Evolutionary conservation across 1,139 yeast genomes (phyloP), one percentile per base, ranked within the genome.

Genomic region (Schizosaccharomyces versatilis): DNA sequence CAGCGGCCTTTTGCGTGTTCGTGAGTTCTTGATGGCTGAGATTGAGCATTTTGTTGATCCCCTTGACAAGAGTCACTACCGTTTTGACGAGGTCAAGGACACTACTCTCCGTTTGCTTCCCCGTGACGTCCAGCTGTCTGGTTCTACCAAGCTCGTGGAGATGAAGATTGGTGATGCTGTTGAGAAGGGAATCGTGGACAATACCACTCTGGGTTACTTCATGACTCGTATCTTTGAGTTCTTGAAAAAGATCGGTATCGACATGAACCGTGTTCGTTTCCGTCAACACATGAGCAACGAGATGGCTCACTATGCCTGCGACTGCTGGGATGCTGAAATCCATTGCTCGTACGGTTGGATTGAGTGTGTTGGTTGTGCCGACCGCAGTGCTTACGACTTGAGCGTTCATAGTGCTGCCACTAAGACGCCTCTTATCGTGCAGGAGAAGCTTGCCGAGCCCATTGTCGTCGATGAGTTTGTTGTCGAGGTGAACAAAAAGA

Each of bases 281-380:
- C 83, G 99, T 75, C 98, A 93, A 73, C 99, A 93, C 72, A 81
- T 93, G 94, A 75, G 80, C 62, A 93, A 90, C 68, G 99, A 93
- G 73, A 93, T 93, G 99, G 99, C 99, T 36, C 99, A 93, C 69
- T 93, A 93, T 68, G 98, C 98, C 58, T 81, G 95, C 62, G 99
- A 93, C 72, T 93, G 99, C 75, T 93, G 99, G 99, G 99, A 93
- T 73, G 96, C 95, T 61, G 99, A 93, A 74, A 76, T 93, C 64
- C 81, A 84, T 64, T 82, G 95, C 48, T 84, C 95, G 42, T 93
- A 84, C 66, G 64, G 99, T 62, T 93, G 99, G 99, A 83, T 93
- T 64, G 99, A 93, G 73, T 90, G 98, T 79, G 97, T 90, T 66
- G 99, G 99, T 62, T 90, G 98, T 74, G 99, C 99, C 60, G 99